These are phyloP conservation scores for Kodamaea alishanica DNA, from an alignment of 1,139 yeast genomes.

Conservation along the genomic window DNA sequence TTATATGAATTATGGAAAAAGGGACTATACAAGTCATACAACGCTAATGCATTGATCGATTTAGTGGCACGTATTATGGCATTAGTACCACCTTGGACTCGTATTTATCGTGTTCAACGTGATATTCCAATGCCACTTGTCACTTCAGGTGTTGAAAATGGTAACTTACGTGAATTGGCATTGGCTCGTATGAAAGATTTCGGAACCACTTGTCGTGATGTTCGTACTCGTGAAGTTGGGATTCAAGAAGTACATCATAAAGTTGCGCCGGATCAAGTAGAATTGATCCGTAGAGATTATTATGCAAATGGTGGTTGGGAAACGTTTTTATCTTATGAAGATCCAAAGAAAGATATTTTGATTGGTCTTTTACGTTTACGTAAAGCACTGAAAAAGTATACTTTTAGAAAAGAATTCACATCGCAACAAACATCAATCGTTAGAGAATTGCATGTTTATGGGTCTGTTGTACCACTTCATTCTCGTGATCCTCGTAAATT, in stretches of 20 bases:
- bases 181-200: slow-evolving; percentile 97
- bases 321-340: slow-evolving; percentile 92
- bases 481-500: slow-evolving; percentile 97
- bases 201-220: slow-evolving; percentile 94
- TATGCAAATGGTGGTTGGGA: slow-evolving; percentile 99
- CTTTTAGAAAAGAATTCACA: slow-evolving; percentile 85
- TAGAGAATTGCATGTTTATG: slow-evolving; percentile 94
- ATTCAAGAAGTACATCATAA: slow-evolving; percentile 97
- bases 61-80: slow-evolving; percentile 94
- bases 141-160: slow-evolving; percentile 97
- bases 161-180: slow-evolving; percentile 92
- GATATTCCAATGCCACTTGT: slow-evolving; percentile 99
- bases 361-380: slow-evolving; percentile 88
- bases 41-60: slow-evolving; percentile 91
- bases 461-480: slow-evolving; percentile 95
- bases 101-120: slow-evolving; percentile 96
- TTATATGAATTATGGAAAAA: slow-evolving; percentile 95
- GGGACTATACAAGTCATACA: slow-evolving; percentile 89
- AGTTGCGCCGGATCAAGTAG: slow-evolving; percentile 96
- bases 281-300: slow-evolving; percentile 90
- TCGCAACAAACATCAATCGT: slow-evolving; percentile 87
- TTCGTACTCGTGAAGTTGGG: slow-evolving; percentile 98
- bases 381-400: slow-evolving; percentile 83
- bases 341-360: slow-evolving; percentile 92
- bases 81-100: slow-evolving; percentile 98